A percentile compares a stretch with the other conserved stretches of the same genome.
Conservation (phyloP, 2,329 filamentous ascomycete genomes). For the Alternaria gaisen region DNA sequence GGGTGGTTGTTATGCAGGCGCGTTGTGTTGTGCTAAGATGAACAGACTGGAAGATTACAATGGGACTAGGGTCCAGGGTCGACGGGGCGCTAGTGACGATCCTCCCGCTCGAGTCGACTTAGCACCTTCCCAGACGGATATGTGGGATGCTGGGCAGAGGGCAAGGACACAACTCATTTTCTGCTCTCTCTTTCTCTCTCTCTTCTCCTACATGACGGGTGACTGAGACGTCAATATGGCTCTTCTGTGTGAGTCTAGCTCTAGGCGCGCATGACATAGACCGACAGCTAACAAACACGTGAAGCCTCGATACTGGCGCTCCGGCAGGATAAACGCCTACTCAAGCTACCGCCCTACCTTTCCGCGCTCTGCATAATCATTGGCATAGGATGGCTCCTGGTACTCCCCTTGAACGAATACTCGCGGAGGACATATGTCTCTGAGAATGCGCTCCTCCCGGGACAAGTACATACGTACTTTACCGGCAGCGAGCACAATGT, state of each 20-base stretch:
- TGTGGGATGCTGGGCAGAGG: slow-evolving; percentile 24
- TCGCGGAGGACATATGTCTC: slow-evolving; percentile 95
- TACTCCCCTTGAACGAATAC: slow-evolving; percentile 90
- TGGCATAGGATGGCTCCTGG: slow-evolving; percentile 86
- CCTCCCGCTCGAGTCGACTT: slow-evolving; percentile 22
- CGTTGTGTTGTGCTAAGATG: slow-evolving; percentile 16
- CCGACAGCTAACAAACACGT: slow-evolving; percentile 28
- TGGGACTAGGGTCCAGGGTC: slow-evolving; percentile 24
- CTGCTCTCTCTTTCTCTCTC: slow-evolving; percentile 1
- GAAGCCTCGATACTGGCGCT: slow-evolving; percentile 70
- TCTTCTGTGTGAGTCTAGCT: slow-evolving; percentile 42
- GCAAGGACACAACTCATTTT: slow-evolving; percentile 21
- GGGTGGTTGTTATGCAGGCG: slow-evolving; percentile 21
- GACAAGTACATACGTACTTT: slow-evolving; percentile 98
- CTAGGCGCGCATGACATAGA: not conserved
- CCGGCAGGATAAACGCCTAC: slow-evolving; percentile 80
- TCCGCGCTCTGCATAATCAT: slow-evolving; percentile 85
- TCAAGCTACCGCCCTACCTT: slow-evolving; percentile 86
- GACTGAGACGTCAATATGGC: slow-evolving; percentile 41
- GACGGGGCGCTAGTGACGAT: slow-evolving; percentile 24
- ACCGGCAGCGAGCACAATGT: slow-evolving; percentile 95
- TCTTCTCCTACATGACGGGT: slow-evolving; percentile 5
- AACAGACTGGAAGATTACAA: slow-evolving; percentile 16
- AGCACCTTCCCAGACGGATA: slow-evolving; percentile 21
- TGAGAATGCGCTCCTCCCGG: slow-evolving; percentile 93